These are phyloP conservation scores for Suillus ampliporus DNA, from an alignment of 768 basidiomycete species.

Conservation along the genomic window DNA sequence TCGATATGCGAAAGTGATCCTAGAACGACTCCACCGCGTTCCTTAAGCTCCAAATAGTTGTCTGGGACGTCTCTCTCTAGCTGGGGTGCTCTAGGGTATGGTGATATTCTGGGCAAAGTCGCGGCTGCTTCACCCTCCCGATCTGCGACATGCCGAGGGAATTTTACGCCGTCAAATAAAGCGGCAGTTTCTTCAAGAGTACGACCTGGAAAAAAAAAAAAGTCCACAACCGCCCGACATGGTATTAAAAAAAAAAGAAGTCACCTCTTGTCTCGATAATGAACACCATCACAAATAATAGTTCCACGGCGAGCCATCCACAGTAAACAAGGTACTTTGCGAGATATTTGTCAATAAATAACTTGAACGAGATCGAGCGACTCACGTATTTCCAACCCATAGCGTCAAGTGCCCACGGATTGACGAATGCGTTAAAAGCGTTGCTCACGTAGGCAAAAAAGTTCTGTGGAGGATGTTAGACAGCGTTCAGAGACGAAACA, in stretches of 20 bases:
- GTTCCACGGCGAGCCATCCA: constrained; percentile 67
- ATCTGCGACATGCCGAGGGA: constrained; percentile 46
- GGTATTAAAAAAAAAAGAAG: constrained; percentile 13
- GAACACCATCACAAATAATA: constrained; percentile 58
- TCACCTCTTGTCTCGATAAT: constrained; percentile 69
- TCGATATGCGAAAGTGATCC: constrained; percentile 8
- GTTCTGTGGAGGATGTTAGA: constrained; percentile 46
- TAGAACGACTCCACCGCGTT: background rate
- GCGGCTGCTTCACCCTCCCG: constrained; percentile 56
- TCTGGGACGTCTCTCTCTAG: constrained; percentile 13
- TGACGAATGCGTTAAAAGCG: constrained; percentile 82
- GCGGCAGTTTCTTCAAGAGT: constrained; percentile 78
- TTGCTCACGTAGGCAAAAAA: constrained; percentile 66
- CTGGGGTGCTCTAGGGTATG: background rate
- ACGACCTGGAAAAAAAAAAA: constrained; percentile 43
- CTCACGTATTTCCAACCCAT: constrained; percentile 56
- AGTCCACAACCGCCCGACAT: constrained; percentile 19
- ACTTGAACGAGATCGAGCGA: background rate
- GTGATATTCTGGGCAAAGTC: constrained; percentile 21
- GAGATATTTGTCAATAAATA: background rate
- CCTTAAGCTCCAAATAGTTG: constrained; percentile 13
- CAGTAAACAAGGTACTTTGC: constrained; percentile 61
- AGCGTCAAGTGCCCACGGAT: constrained; percentile 69
- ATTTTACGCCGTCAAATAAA: constrained; percentile 63
- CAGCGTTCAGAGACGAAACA: constrained; percentile 2